phyloP scores from a whole-genome alignment of 202 grass and related monocot species.

The Saccharum hybrid region DNA sequence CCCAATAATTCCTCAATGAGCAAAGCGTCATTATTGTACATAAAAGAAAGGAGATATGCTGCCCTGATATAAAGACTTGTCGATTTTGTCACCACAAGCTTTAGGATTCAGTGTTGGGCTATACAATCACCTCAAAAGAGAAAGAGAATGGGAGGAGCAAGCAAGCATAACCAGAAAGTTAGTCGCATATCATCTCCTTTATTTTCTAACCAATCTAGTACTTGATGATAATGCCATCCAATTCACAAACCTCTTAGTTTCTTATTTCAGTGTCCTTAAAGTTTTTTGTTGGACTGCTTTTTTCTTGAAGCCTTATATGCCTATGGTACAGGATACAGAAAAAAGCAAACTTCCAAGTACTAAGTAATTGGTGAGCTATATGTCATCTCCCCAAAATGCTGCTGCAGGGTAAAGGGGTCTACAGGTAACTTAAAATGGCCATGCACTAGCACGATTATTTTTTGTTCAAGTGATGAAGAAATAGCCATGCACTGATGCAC shows the following conservation, averaged over 20 bases:
- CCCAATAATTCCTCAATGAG: slow-evolving; percentile 38
- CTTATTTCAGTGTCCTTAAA: slow-evolving; percentile 21
- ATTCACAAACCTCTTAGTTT: slow-evolving; percentile 41
- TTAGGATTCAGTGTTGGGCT: slow-evolving; percentile 45
- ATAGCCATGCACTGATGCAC: slow-evolving; percentile 3
- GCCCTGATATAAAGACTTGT: slow-evolving; percentile 17
- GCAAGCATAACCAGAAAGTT: slow-evolving; percentile 67
- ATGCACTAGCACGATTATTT: neutral
- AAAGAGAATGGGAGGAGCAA: slow-evolving; percentile 51
- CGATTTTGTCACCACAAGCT: slow-evolving; percentile 48
- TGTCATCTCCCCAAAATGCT: slow-evolving; percentile 8
- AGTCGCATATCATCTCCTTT: slow-evolving; percentile 1
- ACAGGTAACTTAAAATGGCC: neutral
- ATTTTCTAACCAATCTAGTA: slow-evolving; percentile 45
- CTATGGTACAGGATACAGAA: neutral
- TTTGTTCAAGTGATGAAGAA: neutral
- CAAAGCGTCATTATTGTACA: slow-evolving; percentile 36
- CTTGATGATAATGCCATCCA: slow-evolving; percentile 51
- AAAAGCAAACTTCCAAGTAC: neutral
- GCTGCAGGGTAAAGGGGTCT: neutral
- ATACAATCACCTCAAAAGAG: slow-evolving; percentile 39
- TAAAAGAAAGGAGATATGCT: slow-evolving; percentile 48
- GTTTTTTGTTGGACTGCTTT: slow-evolving; percentile 15
- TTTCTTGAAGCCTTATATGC: neutral
- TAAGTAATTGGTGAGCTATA: neutral